Base-by-base conservation (phyloP, 306 rosid genomes). In the Cajanus cajan region DNA sequence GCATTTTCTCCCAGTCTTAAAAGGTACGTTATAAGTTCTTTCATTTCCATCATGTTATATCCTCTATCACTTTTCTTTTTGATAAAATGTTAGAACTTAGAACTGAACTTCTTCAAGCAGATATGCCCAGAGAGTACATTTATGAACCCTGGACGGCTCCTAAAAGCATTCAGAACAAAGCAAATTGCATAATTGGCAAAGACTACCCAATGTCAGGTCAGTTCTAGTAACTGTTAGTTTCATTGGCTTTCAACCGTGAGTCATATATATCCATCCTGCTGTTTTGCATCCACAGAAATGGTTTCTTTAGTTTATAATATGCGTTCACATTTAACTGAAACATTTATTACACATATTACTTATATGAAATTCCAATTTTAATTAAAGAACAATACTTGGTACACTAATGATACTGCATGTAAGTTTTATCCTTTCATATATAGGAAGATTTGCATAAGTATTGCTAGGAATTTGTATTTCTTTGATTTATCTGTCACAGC, bases 71-170 rank as follows among this genome's bases (percentile, higher is more conserved):
- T 25, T 45, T 57, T 50, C 61, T 39, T 44, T 21, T 59, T 24
- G 43, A 31, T 12, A 48, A 67, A 65, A 33, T 66, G 63, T 68
- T 73, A 74, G 12, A 70, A 43, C 62, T 52, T 76, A 19, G 9
- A 78, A 45, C 72, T 76, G 55, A 77, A 71, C 24, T 2, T 80
- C 16, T 71, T n/a, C 61, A 50, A 59, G 28, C 80, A 94, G 98
- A 90, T 82, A 94, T 94, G 97, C 98, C 98, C 8, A 90, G 74
- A 87, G 86, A 86, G 81, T 94, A 89, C 89, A 92, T 92, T 59
- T 94, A 94, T 80, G 98, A 92, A 83, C 98, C 98, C 31, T 92
- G 98, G 98, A 90, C 89, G 16, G 98, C 98, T 85, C 98, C 97
- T 85, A 70, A 77, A 68, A 88, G 92, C 81, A 82, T 94, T 71